Conservation (phyloP, 139 green algal genomes). For the Parachlorella kessleri region DNA sequence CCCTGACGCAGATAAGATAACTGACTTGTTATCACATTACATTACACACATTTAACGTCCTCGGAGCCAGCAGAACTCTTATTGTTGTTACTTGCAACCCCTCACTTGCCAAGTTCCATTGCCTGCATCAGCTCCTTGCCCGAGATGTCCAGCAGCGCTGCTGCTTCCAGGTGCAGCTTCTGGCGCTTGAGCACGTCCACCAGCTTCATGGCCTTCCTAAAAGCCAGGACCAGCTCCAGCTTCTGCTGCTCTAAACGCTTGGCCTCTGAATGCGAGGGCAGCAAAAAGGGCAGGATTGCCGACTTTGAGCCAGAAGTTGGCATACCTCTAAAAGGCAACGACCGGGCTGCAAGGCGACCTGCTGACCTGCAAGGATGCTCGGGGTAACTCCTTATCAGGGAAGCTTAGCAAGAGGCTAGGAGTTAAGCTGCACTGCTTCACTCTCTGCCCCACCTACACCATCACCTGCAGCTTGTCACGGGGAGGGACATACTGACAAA, state of each 20-base stretch:
- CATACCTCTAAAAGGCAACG: not conserved
- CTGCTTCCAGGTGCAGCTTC: constrained; percentile 82
- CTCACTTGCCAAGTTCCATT: constrained; percentile 13
- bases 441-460: not conserved
- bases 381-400: too few species aligned
- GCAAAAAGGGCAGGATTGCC: too few species aligned
- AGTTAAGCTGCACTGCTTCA: not conserved
- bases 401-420: not conserved
- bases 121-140: constrained; percentile 76
- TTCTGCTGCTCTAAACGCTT: constrained; percentile 79
- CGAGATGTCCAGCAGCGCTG: constrained; percentile 71
- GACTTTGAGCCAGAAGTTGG: constrained; percentile 5
- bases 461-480: constrained; percentile 10
- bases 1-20: too few species aligned
- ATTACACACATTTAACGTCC: too few species aligned
- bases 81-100: not conserved
- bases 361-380: too few species aligned
- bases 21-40: too few species aligned
- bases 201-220: constrained; percentile 88
- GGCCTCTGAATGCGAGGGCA: too few species aligned
- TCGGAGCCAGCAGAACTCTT: too few species aligned
- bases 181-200: constrained; percentile 88
- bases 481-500: too few species aligned
- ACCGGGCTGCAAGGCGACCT: not conserved
- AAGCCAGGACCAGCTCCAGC: constrained; percentile 71